These are phyloP conservation scores for Cyathus striatus DNA, from an alignment of 768 basidiomycete species.

Conservation along the genomic window DNA sequence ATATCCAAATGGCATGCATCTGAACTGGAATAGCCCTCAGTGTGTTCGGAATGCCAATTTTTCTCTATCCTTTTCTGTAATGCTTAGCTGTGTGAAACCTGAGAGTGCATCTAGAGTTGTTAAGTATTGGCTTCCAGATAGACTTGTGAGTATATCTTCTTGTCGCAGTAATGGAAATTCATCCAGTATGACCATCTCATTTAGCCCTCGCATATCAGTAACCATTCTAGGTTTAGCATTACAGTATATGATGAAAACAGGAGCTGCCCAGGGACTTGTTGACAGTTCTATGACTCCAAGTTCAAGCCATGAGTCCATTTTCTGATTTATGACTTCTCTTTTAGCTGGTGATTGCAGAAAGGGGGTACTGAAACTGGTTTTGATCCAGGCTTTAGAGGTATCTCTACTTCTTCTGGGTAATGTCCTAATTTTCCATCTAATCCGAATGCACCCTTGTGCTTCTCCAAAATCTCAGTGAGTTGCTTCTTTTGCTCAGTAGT, in stretches of 20 bases:
- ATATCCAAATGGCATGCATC: conserved; percentile 33
- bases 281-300: too few relatives aligned
- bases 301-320: conserved; percentile 17
- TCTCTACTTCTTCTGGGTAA: too few relatives aligned
- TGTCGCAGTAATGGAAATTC: too few relatives aligned
- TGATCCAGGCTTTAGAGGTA: too few relatives aligned
- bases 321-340: conserved; percentile 20
- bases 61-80: not conserved
- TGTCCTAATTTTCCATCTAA: conserved; percentile 24
- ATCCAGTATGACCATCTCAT: too few relatives aligned
- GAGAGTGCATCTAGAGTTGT: not conserved
- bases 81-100: not conserved
- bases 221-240: too few relatives aligned
- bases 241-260: too few relatives aligned
- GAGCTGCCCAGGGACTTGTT: too few relatives aligned
- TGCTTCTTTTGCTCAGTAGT: not conserved
- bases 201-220: too few relatives aligned
- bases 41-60: too few relatives aligned
- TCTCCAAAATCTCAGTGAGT: conserved; percentile 10
- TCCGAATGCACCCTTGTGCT: conserved; percentile 18
- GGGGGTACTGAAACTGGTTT: too few relatives aligned
- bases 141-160: not conserved
- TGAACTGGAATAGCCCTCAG: conserved; percentile 18
- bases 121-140: not conserved
- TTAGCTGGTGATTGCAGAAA: conserved; percentile 13